These are phyloP conservation scores for Rutstroemia sp. DNA, from an alignment of 2,329 filamentous ascomycete species.

Conservation along the genomic window DNA sequence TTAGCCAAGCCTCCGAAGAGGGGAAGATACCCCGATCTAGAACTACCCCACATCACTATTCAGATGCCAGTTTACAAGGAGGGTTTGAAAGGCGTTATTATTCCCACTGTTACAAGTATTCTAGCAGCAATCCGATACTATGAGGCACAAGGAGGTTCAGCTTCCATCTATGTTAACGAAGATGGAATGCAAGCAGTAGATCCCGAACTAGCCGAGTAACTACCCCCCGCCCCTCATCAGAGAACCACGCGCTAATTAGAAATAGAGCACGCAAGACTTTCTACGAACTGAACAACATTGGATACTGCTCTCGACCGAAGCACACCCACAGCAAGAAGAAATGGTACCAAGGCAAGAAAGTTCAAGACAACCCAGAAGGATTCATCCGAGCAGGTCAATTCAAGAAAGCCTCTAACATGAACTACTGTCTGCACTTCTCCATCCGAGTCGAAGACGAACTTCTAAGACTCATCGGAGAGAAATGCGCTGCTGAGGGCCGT, in stretches of 20 bases:
- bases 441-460: conserved; percentile 39
- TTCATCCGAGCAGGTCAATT: conserved; percentile 56
- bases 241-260: no score
- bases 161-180: conserved; percentile 61
- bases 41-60: conserved; percentile 36
- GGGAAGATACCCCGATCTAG: conserved; percentile 12
- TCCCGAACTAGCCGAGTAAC: conserved; percentile 18
- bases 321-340: conserved; percentile 15
- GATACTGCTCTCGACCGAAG: conserved; percentile 45
- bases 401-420: conserved; percentile 73
- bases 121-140: conserved; percentile 51
- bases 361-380: conserved; percentile 19
- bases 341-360: conserved; percentile 9
- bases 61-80: conserved; percentile 45
- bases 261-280: conserved; percentile 42
- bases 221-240: neutral
- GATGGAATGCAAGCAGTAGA: conserved; percentile 54
- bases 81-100: conserved; percentile 39
- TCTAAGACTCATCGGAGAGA: conserved; percentile 7
- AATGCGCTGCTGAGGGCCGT: conserved; percentile 3
- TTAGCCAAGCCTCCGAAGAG: conserved; percentile 32
- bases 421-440: conserved; percentile 43
- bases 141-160: conserved; percentile 53
- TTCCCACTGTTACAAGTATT: conserved; percentile 49
- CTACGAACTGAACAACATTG: conserved; percentile 49